Evolutionary conservation across 208 protist genomes (phyloP).

Genomic region (Crithidia brevicula): DNA sequence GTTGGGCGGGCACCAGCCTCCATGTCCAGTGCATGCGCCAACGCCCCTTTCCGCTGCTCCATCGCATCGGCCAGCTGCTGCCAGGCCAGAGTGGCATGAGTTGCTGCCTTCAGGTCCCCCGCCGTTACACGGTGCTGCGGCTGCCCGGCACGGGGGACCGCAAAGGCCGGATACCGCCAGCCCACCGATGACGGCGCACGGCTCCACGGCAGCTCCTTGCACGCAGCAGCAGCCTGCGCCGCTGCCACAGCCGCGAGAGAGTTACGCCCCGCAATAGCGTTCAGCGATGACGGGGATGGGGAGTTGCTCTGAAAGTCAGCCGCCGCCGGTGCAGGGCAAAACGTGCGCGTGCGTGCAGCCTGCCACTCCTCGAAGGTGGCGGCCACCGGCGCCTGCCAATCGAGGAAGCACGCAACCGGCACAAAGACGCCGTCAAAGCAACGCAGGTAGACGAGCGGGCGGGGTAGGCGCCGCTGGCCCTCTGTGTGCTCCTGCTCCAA

Average conservation of each 20-base stretch:
- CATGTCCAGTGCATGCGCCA: conserved; percentile 32
- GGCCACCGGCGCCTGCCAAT: conserved; percentile 2
- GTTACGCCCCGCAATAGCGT: conserved; percentile 16
- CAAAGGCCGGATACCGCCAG: conserved; percentile 29
- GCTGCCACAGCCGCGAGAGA: conserved; percentile 15
- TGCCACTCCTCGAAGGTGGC: conserved; percentile 21
- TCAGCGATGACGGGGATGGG: conserved; percentile 4
- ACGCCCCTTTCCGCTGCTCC: conserved; percentile 26
- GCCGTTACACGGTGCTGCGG: conserved; percentile 28
- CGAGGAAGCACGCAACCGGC: conserved; percentile 18
- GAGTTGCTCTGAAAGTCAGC: conserved; percentile 16
- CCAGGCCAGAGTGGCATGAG: conserved; percentile 53
- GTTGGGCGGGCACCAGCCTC: conserved; percentile 5
- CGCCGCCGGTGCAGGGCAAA: conserved; percentile 18
- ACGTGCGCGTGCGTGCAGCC: conserved; percentile 18
- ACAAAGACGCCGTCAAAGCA: conserved; percentile 64
- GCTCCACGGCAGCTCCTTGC: conserved; percentile 34
- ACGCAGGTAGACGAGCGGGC: conserved; percentile 35
- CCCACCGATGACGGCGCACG: conserved; percentile 27
- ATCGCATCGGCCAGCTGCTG: conserved; percentile 23
- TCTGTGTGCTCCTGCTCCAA: conserved; percentile 24
- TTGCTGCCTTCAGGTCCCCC: conserved; percentile 50
- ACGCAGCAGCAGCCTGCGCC: conserved; percentile 13
- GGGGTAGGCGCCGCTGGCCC: background rate
- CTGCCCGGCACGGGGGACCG: conserved; percentile 9